These are phyloP conservation scores for Solanum peruvianum DNA, from an alignment of 257 asterid species.

Conservation along the genomic window DNA sequence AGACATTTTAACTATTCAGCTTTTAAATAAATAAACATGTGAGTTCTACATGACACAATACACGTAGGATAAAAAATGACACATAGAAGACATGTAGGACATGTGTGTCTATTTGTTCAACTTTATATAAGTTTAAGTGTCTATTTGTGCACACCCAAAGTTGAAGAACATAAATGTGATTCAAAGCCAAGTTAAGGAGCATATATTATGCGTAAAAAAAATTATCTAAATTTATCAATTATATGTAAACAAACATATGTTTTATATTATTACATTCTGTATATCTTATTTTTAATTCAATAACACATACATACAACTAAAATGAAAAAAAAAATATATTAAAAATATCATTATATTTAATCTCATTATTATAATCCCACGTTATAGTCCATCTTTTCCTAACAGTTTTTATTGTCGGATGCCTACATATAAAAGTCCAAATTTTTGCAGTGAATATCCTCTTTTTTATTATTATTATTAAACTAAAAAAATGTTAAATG, in stretches of 20 bases:
- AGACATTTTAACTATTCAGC: too few species aligned
- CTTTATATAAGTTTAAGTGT: too few species aligned
- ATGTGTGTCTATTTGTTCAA: too few species aligned
- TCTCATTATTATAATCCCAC: background rate
- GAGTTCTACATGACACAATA: too few species aligned
- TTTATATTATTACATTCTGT: background rate
- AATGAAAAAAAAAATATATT: background rate
- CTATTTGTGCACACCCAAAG: too few species aligned
- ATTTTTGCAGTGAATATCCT: background rate
- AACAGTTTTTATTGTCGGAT: background rate
- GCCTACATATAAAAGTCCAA: background rate
- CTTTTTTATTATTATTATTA: background rate
- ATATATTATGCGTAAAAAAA: too few species aligned
- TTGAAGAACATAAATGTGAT: too few species aligned
- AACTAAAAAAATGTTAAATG: background rate
- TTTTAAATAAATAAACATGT: too few species aligned
- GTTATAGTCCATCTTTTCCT: background rate
- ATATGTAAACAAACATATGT: background rate
- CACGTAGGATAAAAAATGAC: too few species aligned
- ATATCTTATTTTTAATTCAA: background rate
- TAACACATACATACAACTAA: background rate
- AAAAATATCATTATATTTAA: background rate
- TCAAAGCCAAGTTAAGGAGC: too few species aligned
- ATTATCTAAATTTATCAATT: background rate
- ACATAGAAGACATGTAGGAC: too few species aligned